phyloP scores from a whole-genome alignment of 2,329 filamentous ascomycete genomes.

The Fusarium sp. region DNA sequence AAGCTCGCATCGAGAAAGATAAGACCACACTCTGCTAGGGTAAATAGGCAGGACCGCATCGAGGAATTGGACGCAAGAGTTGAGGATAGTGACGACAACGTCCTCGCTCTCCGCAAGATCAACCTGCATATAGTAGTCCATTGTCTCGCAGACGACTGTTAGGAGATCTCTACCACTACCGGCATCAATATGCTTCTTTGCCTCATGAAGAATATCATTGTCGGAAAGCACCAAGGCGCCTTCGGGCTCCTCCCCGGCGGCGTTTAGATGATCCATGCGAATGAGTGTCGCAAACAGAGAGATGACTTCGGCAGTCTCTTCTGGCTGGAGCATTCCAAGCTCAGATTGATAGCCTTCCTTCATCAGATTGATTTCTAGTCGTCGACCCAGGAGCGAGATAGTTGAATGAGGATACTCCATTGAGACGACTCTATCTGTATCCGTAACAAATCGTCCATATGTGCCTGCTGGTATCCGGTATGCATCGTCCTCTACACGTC shows the following conservation, averaged over 20 bases:
- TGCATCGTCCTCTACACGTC: constrained; percentile 55
- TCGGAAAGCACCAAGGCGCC: constrained; percentile 47
- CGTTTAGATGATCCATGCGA: constrained; percentile 56
- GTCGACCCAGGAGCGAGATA: constrained; percentile 79
- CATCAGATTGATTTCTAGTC: constrained; percentile 72
- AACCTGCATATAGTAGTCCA: constrained; percentile 74
- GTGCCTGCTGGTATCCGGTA: constrained; percentile 74
- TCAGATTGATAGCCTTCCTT: constrained; percentile 63
- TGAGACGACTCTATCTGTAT: constrained; percentile 77
- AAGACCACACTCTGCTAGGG: constrained; percentile 89
- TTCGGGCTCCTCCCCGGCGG: constrained; percentile 29
- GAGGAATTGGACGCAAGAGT: constrained; percentile 81
- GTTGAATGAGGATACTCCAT: constrained; percentile 83
- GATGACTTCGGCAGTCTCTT: constrained; percentile 77
- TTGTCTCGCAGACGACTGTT: constrained; percentile 81
- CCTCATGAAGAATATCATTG: constrained; percentile 61
- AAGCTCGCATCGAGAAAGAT: constrained; percentile 81
- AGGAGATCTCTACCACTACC: constrained; percentile 76
- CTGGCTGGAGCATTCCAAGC: constrained; percentile 62
- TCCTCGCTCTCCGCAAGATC: constrained; percentile 65
- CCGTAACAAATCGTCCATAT: constrained; percentile 76
- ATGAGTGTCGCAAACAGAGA: constrained; percentile 77
- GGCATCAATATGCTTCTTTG: constrained; percentile 58
- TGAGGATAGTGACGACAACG: constrained; percentile 70
- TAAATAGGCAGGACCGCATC: constrained; percentile 75